Base-by-base conservation (phyloP, 1,284 basidiomycete species). In the Cryptococcus depauperatus region DNA sequence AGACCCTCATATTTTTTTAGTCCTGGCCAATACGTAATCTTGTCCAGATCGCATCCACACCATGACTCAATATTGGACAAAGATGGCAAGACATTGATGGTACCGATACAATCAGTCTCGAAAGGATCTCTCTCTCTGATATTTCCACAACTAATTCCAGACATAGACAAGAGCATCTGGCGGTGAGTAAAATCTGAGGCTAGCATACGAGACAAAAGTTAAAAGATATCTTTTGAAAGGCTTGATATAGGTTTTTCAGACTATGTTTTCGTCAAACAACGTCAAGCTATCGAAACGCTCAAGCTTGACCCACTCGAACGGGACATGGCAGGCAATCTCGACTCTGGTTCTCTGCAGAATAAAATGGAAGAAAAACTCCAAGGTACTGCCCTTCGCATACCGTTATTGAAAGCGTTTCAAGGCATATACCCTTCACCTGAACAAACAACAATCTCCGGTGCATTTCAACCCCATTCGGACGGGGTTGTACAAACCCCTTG, bases 201-300 rank as follows among this genome's bases (percentile, higher is more conserved):
- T 23, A 7, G 5, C 19, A 16, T 14, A 32, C 14, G 11, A 11
- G 10, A 16, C n/a, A 30, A n/a, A 10, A 30, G 25, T 5, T 39
- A 18, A 29, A 14, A 23, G 22, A 13, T 34, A 38, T 34, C 3
- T 27, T 16, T 32, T 56, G 44, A 59, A n/a, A 77, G 78, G 46
- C 62, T 92, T 33, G 87, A 92, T 59, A 66, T 87, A 3, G 84
- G 81, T 2, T 73, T 73, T 27, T 81, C 79, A 30, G 81, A 82
- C 55, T 76, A 84, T 43, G 75, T 81, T 8, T 81, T 79, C 51
- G 74, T 81, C 34, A 77, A 83, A 35, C 87, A 87, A 77, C 75
- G 78, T 16, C 68, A 74, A 1, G 87, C 89, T 4, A 76, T 92
- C 18, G 60, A 70, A 10, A 64, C 74, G 13, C 66, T 91, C 18